Evolutionary conservation across 345 rosid genomes (phyloP), one percentile per base, ranked within the genome.

Genomic region (Citrus maxima): DNA sequence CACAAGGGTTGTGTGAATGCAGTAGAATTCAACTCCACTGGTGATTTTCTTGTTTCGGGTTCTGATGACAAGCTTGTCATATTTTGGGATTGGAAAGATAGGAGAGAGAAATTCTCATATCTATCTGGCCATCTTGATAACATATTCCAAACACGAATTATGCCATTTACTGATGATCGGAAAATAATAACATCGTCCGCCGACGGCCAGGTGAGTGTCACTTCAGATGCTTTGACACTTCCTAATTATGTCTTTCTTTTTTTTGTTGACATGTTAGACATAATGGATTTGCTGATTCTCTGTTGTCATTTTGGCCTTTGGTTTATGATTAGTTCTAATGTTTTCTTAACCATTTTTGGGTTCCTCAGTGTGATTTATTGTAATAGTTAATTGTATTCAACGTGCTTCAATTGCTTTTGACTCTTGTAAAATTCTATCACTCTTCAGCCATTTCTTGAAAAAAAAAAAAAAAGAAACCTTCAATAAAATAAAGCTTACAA

Each of bases 1-100:
- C 95, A 89, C 73, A 85, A 83, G 30, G 92, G 93, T 27, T 89
- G 94, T 56, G 91, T 91, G 24, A 91, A 91, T 75, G 76, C 87
- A 0, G 73, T 91, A 25, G 92, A 80, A 68, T 89, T 89, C 81
- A 87, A 81, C 80, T 87, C 88, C 32, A 65, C 88, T 61, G 90
- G 92, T 1, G 90, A 89, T 18, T 35, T 85, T 76, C 92, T 89
- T 76, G 86, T 91, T 73, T 91, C 89, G 3, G 92, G 94, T 73
- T 91, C 94, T 24, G 91, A 91, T 85, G 94, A 91, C 76, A 85
- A 65, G 71, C 73, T 80, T 46, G 86, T 89, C 59, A 83, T 83
- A 65, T 71, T 89, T 6, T 91, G 92, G 94, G 82, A 88, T 77
- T 91, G 84, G 88, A 61, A 78, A 38, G 74, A 74, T 58, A 67